Conservation (phyloP, 768 basidiomycete species). For the Harrya chromipes region DNA sequence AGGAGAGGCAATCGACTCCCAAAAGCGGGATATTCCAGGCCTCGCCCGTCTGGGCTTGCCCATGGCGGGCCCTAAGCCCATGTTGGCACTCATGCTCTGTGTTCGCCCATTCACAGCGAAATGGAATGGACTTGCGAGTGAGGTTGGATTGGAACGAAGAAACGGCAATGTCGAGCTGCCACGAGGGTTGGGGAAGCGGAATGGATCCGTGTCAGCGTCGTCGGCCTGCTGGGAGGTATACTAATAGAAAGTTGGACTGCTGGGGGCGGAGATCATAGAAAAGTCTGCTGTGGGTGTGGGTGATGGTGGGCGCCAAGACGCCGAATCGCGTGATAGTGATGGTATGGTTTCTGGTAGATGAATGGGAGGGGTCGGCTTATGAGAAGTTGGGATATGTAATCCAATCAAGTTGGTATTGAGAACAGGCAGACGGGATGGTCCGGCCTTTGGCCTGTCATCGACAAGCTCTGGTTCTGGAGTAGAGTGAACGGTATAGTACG, state of each 20-base stretch:
- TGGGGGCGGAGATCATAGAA: constrained; percentile 44
- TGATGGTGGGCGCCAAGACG: constrained; percentile 38
- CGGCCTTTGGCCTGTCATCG: constrained; percentile 19
- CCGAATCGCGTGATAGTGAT: constrained; percentile 15
- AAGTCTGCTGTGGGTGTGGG: constrained; percentile 45
- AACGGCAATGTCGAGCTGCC: constrained; percentile 29
- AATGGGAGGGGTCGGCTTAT: constrained; percentile 23
- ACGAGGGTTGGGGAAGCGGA: constrained; percentile 24
- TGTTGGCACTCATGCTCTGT: constrained; percentile 24
- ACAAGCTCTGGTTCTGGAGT: constrained; percentile 26
- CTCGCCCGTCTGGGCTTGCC: constrained; percentile 26
- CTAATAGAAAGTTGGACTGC: constrained; percentile 33
- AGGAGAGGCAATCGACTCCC: constrained; percentile 34
- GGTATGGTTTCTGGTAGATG: constrained; percentile 27
- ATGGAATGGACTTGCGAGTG: constrained; percentile 20
- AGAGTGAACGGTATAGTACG: constrained; percentile 33
- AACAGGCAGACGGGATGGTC: constrained; percentile 26
- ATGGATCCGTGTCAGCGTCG: constrained; percentile 15
- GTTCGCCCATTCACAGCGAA: constrained; percentile 18
- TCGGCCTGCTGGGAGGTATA: constrained; percentile 27
- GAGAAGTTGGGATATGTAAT: background rate
- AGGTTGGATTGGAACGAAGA: constrained; percentile 28
- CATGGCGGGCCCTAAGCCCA: constrained; percentile 20
- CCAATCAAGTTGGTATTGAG: constrained; percentile 19
- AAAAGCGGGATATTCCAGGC: constrained; percentile 33